These are phyloP conservation scores for Serendipita sp. DNA, from an alignment of 1,284 basidiomycete species.

Conservation along the genomic window DNA sequence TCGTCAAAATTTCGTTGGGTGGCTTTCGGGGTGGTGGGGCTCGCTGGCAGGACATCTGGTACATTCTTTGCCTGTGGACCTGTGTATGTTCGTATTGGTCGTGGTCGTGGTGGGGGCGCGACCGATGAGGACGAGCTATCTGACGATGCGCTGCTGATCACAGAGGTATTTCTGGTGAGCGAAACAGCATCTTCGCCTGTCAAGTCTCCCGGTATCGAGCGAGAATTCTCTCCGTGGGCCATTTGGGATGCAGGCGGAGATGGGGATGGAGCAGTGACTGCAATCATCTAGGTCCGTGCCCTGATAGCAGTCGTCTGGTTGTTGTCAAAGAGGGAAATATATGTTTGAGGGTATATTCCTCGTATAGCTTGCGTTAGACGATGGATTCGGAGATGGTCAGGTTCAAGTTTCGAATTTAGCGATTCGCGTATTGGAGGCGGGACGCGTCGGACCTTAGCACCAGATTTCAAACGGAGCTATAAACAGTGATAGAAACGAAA, in stretches of 20 bases:
- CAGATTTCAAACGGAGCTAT: not conserved
- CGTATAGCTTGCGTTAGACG: not conserved
- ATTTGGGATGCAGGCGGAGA: not conserved
- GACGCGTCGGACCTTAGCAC: not conserved
- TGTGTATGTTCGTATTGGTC: constrained; percentile 2
- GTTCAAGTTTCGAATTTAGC: not conserved
- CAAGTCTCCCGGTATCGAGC: too few relatives aligned
- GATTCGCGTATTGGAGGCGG: not conserved
- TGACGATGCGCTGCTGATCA: not conserved
- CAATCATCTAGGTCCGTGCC: not conserved
- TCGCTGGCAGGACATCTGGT: constrained; percentile 1
- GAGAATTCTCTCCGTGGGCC: not conserved
- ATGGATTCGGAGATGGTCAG: not conserved
- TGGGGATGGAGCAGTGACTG: constrained; percentile 1
- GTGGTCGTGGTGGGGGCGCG: constrained; percentile 4
- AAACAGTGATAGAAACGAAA: not conserved
- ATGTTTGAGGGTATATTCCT: not conserved
- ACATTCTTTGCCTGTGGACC: constrained; percentile 6
- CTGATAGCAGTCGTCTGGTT: not conserved
- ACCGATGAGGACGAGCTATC: not conserved
- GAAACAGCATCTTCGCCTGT: not conserved
- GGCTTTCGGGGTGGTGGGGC: constrained; percentile 5
- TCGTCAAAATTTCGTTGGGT: constrained; percentile 5
- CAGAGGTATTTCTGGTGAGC: constrained; percentile 2
- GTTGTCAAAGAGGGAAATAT: not conserved